Evolutionary conservation across 2,329 filamentous ascomycete genomes (phyloP).

Genomic region (Microsporum audouinii): DNA sequence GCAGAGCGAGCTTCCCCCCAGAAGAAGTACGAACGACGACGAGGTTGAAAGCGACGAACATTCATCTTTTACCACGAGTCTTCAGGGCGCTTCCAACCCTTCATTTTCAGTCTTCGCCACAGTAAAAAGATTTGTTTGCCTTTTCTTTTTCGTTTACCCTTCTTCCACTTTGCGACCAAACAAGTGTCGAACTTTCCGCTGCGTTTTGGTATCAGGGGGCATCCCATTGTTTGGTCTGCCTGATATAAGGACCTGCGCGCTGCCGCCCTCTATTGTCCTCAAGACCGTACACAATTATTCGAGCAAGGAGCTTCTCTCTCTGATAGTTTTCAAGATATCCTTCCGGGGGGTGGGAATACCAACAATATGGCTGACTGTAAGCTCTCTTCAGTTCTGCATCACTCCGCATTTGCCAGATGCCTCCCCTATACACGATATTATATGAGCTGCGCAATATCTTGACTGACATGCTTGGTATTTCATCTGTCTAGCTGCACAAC

Average conservation of each 20-base stretch:
- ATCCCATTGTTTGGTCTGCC: neutral
- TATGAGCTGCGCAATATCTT: neutral
- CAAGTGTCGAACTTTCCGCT: neutral
- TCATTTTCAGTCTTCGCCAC: neutral
- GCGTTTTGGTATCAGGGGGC: neutral
- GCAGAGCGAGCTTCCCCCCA: slow-evolving; percentile 2
- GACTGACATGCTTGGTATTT: neutral
- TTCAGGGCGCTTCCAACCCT: neutral
- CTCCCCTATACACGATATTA: too few relatives aligned
- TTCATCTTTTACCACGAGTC: neutral
- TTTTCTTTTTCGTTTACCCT: neutral
- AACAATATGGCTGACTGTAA: slow-evolving; percentile 3
- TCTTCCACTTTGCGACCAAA: neutral
- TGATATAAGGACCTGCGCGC: neutral
- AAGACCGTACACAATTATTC: neutral
- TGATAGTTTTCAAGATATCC: neutral
- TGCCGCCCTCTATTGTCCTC: neutral
- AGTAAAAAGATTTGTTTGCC: neutral
- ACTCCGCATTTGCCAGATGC: neutral
- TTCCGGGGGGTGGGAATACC: neutral
- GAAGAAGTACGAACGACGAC: neutral
- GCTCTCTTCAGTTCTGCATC: neutral
- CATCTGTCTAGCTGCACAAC: slow-evolving; percentile 11
- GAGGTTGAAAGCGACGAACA: neutral
- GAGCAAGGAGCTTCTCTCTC: neutral